Evolutionary conservation across 306 rosid genomes (phyloP).

Genomic region (Cicer judaicum): DNA sequence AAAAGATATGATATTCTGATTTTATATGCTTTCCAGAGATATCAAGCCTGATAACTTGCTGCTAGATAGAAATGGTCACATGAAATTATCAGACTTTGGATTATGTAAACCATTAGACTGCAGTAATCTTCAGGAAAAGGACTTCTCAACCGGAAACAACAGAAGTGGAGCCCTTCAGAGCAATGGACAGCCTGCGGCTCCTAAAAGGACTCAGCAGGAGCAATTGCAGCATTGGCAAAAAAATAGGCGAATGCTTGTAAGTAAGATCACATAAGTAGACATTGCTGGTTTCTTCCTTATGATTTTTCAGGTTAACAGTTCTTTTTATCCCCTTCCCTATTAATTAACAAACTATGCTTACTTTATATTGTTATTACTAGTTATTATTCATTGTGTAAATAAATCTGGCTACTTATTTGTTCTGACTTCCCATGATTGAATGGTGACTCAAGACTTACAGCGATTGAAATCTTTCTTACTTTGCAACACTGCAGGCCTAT

Average conservation of each 20-base stretch:
- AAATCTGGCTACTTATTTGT: conserved; percentile 29
- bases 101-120: conserved; percentile 96
- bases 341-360: conserved; percentile 13
- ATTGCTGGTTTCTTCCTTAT: conserved; percentile 39
- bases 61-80: conserved; percentile 89
- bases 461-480: conserved; percentile 37
- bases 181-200: conserved; percentile 85
- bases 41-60: conserved; percentile 99
- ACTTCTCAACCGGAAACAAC: conserved; percentile 76
- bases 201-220: conserved; percentile 97
- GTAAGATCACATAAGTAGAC: conserved; percentile 47
- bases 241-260: conserved; percentile 98
- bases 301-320: conserved; percentile 25
- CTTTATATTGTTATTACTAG: conserved; percentile 15
- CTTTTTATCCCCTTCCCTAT: background rate
- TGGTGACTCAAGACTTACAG: conserved; percentile 8
- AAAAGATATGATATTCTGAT: conserved; percentile 40
- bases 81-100: conserved; percentile 98
- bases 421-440: conserved; percentile 29
- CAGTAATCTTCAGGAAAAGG: conserved; percentile 94
- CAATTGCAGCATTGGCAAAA: conserved; percentile 99
- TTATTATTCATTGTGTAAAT: conserved; percentile 24
- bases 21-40: conserved; percentile 68
- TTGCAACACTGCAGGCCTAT: conserved; percentile 73
- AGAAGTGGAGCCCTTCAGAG: conserved; percentile 95